Percentiles rank a stretch among this genome's conserved stretches.
Evolutionary conservation across 257 asterid genomes (phyloP).

Genomic region (Echites panduratus): DNA sequence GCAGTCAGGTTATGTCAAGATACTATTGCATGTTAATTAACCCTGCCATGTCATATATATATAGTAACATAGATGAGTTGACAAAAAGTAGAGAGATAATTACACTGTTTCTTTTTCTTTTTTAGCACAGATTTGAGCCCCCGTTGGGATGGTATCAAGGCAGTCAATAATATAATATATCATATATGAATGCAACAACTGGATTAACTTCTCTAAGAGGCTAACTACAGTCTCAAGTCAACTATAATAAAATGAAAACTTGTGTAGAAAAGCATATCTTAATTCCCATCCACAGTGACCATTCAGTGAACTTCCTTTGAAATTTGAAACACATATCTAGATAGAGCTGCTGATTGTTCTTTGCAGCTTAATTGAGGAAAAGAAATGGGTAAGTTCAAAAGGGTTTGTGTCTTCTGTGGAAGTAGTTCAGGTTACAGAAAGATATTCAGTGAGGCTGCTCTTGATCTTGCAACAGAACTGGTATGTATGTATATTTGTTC

Average conservation of each 20-base stretch:
- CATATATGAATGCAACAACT: too few species aligned
- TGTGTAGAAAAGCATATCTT: neutral
- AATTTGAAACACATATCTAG: neutral
- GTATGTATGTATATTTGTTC: constrained; percentile 23
- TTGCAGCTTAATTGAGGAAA: neutral
- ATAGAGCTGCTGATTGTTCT: neutral
- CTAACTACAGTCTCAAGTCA: neutral
- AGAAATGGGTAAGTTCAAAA: constrained; percentile 45
- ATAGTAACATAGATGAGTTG: too few species aligned
- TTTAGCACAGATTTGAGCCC: too few species aligned
- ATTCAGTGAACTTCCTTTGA: neutral
- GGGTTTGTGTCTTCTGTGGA: constrained; percentile 64
- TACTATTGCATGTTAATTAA: neutral
- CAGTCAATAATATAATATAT: too few species aligned
- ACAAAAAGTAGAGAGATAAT: too few species aligned
- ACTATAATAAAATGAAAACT: neutral
- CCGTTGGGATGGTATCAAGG: too few species aligned
- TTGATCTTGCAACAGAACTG: constrained; percentile 60
- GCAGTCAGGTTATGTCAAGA: neutral
- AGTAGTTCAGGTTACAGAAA: constrained; percentile 48
- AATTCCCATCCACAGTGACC: neutral
- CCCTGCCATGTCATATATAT: neutral
- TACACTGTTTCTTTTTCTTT: too few species aligned
- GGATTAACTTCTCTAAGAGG: too few species aligned
- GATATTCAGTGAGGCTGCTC: constrained; percentile 63